Base-by-base conservation (phyloP, 2,329 filamentous ascomycete species). In the Claviceps citrina region DNA sequence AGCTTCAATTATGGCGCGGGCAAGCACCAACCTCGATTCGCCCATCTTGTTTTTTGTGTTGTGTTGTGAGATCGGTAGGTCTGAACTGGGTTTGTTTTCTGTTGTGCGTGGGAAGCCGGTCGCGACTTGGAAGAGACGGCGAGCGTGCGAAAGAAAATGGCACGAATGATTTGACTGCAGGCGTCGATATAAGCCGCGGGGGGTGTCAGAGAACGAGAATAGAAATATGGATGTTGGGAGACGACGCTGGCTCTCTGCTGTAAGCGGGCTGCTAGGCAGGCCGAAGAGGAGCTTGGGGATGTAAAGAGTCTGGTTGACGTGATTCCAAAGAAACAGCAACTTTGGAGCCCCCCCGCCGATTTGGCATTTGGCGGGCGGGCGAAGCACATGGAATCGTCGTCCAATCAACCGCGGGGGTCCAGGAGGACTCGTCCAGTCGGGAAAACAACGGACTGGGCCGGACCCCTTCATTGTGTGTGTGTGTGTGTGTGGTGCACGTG, bases 31-130 rank as follows among this genome's bases (percentile, higher is more conserved):
- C 64, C 64, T 62, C 50, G 64, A 67, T 59, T 67, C 64, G 55
- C 64, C 63, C 64, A 66, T 67, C 45, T 60, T 66, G 57, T 51
- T 51, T n/a, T n/a, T n/a, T n/a, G n/a, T n/a, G n/a, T n/a, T 45
- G 46, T 52, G 35, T 40, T 30, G 42, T 43, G 40, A 26, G 42
- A 39, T 44, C 31, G 31, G 31, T 7, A 24, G 16, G 15, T n/a
- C n/a, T n/a, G n/a, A n/a, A n/a, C 13, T 24, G 20, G 28, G 27
- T 16, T 7, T 28, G 24, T 20, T 30, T 10, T 31, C 36, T 37
- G 18, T 37, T 31, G 31, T 34, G 33, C 16, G 26, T 5, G 20
- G 25, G 16, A 35, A 20, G 30, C 19, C 13, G 37, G 27, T 6
- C 32, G 38, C 32, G 19, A 18, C 16, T 27, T 27, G 31, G 20